Evolutionary conservation across 192 early-diverging fungal genomes (phyloP).

Genomic region (Coemansia sp.): DNA sequence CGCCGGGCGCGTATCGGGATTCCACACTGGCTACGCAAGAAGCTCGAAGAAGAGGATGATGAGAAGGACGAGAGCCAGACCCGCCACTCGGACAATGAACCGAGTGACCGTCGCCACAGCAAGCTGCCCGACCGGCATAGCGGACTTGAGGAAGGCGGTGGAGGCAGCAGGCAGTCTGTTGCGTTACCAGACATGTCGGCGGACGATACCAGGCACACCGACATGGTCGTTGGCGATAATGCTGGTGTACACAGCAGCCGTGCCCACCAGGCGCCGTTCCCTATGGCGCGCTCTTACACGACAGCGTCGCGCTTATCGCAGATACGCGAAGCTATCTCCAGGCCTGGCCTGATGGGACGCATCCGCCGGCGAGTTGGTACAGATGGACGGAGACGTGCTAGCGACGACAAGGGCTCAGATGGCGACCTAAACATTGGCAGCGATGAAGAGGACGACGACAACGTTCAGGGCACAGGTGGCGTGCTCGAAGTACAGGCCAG

Average conservation of each 20-base stretch:
- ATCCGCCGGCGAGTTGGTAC: constrained; percentile 19
- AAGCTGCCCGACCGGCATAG: background rate
- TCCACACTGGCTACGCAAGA: constrained; percentile 40
- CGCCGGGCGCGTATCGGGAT: constrained; percentile 42
- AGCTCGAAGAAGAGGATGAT: constrained; percentile 15
- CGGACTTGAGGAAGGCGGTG: background rate
- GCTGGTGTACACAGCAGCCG: background rate
- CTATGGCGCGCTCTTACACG: constrained; percentile 39
- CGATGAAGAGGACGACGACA: background rate
- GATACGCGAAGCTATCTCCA: constrained; percentile 17
- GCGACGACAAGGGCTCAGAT: background rate
- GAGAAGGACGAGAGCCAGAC: background rate
- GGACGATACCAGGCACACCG: background rate
- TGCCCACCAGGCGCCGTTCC: constrained; percentile 16
- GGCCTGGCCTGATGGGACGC: constrained; percentile 17
- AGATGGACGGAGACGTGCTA: background rate
- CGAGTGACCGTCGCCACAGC: background rate
- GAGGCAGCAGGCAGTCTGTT: background rate
- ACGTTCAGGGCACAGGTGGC: constrained; percentile 10
- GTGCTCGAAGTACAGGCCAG: background rate
- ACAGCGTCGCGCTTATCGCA: constrained; percentile 42
- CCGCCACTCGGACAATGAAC: background rate
- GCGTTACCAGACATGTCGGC: background rate
- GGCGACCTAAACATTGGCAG: background rate
- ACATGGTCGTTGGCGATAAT: background rate